These are phyloP conservation scores for Cucumis melo DNA, from an alignment of 306 rosid genomes.

Conservation along the genomic window DNA sequence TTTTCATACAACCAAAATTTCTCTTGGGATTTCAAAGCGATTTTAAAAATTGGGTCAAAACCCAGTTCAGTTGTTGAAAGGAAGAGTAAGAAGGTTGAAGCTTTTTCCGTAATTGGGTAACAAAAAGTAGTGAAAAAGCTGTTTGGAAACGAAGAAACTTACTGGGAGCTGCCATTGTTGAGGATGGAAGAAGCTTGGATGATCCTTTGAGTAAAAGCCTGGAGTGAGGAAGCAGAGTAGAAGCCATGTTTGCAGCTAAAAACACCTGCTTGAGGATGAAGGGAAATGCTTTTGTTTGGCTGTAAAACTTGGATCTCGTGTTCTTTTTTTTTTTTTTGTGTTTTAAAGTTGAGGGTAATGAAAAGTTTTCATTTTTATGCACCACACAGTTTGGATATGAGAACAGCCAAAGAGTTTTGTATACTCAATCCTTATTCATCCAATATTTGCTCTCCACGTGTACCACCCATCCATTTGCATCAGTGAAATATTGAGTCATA, in stretches of 20 bases:
- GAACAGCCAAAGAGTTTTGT: background rate
- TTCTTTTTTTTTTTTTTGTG: background rate
- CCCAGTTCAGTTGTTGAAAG: background rate
- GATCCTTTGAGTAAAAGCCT: background rate
- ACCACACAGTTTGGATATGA: conserved; percentile 9
- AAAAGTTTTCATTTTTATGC: background rate
- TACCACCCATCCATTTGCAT: background rate
- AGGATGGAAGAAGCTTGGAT: background rate
- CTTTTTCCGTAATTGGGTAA: background rate
- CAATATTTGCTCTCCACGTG: conserved; percentile 13
- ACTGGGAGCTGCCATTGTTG: background rate
- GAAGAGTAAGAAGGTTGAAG: background rate
- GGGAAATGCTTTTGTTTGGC: background rate
- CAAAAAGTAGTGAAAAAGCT: background rate
- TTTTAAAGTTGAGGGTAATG: background rate
- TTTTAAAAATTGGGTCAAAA: background rate
- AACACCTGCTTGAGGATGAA: background rate
- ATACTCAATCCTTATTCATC: background rate
- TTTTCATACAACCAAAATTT: no score
- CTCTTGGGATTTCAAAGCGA: no score
- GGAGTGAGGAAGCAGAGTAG: background rate
- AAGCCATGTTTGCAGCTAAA: background rate
- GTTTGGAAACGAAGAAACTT: background rate
- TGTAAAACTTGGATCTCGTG: background rate
- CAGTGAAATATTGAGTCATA: background rate